Evolutionary conservation across 179 eudicot genomes (phyloP).

Genomic region (Amaranthus tricolor): DNA sequence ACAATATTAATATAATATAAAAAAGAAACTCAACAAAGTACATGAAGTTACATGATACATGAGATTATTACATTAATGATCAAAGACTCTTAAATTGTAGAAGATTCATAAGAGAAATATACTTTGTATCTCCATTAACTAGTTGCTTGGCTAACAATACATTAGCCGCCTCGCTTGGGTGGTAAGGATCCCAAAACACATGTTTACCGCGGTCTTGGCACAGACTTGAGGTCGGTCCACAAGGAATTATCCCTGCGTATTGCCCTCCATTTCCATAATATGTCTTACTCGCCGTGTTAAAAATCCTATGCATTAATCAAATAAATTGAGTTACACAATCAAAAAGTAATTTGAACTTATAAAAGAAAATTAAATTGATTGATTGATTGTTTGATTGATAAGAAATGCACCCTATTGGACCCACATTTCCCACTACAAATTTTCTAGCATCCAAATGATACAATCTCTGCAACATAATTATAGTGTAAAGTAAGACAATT

Average conservation of each 20-base stretch:
- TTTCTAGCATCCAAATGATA: constrained; percentile 81
- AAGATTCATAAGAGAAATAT: constrained; percentile 73
- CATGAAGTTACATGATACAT: neutral
- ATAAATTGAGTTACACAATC: too few species aligned
- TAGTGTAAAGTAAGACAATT: neutral
- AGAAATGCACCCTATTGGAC: constrained; percentile 98
- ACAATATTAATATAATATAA: too few species aligned
- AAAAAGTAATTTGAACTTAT: too few species aligned
- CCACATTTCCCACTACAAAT: constrained; percentile 83
- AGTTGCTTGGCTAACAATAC: constrained; percentile 68
- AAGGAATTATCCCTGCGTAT: constrained; percentile 85
- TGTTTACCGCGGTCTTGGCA: constrained; percentile 79
- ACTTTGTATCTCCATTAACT: constrained; percentile 61
- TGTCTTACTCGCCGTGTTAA: constrained; percentile 73
- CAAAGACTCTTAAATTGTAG: constrained; percentile 61
- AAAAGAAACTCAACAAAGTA: too few species aligned
- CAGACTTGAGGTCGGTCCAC: constrained; percentile 77
- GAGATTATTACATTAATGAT: neutral
- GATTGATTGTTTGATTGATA: constrained; percentile 89
- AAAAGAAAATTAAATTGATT: too few species aligned
- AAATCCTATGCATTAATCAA: constrained; percentile 47
- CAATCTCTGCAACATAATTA: constrained; percentile 52
- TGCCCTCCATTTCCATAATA: constrained; percentile 97
- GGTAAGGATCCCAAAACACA: constrained; percentile 98
- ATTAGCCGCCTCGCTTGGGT: constrained; percentile 95